phyloP scores from a whole-genome alignment of 805 yeast species.

The Teunomyces pallodes region DNA sequence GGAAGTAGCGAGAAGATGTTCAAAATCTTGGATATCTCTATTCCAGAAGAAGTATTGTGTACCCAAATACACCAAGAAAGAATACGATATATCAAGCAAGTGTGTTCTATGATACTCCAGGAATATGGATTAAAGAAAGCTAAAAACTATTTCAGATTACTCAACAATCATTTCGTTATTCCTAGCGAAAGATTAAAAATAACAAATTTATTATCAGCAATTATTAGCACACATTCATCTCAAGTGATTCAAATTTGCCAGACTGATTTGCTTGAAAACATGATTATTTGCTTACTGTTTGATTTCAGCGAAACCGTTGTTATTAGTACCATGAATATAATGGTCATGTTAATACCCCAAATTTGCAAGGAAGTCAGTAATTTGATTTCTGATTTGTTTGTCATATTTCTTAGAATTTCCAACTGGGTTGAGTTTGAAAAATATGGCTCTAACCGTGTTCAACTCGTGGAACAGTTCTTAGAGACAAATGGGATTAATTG shows the following conservation, averaged over 20 bases:
- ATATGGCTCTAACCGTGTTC: constrained; percentile 10
- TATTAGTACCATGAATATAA: constrained; percentile 28
- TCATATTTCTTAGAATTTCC: constrained; percentile 41
- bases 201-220: constrained; percentile 34
- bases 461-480: constrained; percentile 6
- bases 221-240: constrained; percentile 27
- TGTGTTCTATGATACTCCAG: constrained; percentile 39
- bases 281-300: constrained; percentile 37
- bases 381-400: constrained; percentile 41
- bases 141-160: constrained; percentile 29
- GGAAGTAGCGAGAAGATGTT: constrained; percentile 16
- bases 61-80: constrained; percentile 48
- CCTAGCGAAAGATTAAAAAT: constrained; percentile 36
- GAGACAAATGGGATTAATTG: constrained; percentile 12
- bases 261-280: constrained; percentile 33
- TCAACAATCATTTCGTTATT: constrained; percentile 34
- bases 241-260: constrained; percentile 28
- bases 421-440: constrained; percentile 21
- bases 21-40: constrained; percentile 15
- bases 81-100: constrained; percentile 44
- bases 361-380: constrained; percentile 31
- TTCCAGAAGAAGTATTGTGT: constrained; percentile 14
- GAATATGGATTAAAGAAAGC: constrained; percentile 44
- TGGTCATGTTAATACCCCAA: constrained; percentile 43
- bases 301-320: constrained; percentile 44